A percentile compares a stretch with the other conserved stretches of the same genome.
Evolutionary conservation across 2,329 filamentous ascomycete genomes (phyloP).

Genomic region (Phoma sp.): DNA sequence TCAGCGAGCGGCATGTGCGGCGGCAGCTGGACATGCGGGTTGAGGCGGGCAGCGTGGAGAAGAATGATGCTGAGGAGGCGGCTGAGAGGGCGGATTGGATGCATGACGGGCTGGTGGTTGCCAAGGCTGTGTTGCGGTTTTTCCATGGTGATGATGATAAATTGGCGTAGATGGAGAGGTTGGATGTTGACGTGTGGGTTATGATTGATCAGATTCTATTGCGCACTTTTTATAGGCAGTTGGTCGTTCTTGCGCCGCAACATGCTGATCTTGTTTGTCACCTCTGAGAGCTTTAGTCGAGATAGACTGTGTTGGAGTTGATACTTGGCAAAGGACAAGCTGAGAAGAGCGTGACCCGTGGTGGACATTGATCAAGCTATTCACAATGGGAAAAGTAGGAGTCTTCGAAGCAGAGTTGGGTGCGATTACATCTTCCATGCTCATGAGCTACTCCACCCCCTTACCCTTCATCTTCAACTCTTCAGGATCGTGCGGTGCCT

Average conservation of each 20-base stretch:
- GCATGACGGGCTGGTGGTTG: constrained; percentile 40
- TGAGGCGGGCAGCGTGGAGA: constrained; percentile 51
- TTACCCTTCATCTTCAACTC: constrained; percentile 41
- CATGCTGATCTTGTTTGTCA: too few relatives aligned
- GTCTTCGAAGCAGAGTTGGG: too few relatives aligned
- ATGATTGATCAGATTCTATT: too few relatives aligned
- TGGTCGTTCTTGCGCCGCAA: too few relatives aligned
- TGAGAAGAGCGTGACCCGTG: too few relatives aligned
- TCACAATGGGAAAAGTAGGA: too few relatives aligned
- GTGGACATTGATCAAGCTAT: too few relatives aligned
- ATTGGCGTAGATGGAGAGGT: constrained; percentile 7
- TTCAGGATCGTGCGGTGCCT: constrained; percentile 29
- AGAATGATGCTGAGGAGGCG: constrained; percentile 47
- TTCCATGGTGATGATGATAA: constrained; percentile 44
- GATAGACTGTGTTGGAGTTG: too few relatives aligned
- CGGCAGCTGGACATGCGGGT: constrained; percentile 54
- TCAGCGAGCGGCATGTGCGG: constrained; percentile 55
- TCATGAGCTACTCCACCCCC: constrained; percentile 32
- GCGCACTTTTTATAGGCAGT: too few relatives aligned
- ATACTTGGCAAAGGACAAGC: too few relatives aligned
- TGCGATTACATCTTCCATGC: too few relatives aligned
- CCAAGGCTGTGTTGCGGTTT: constrained; percentile 40
- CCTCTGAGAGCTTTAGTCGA: too few relatives aligned
- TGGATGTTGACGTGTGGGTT: constrained; percentile 8
- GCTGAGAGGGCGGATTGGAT: constrained; percentile 39